phyloP scores from a whole-genome alignment of 2,329 filamentous ascomycete genomes.

The Elsinoe fawcettii region DNA sequence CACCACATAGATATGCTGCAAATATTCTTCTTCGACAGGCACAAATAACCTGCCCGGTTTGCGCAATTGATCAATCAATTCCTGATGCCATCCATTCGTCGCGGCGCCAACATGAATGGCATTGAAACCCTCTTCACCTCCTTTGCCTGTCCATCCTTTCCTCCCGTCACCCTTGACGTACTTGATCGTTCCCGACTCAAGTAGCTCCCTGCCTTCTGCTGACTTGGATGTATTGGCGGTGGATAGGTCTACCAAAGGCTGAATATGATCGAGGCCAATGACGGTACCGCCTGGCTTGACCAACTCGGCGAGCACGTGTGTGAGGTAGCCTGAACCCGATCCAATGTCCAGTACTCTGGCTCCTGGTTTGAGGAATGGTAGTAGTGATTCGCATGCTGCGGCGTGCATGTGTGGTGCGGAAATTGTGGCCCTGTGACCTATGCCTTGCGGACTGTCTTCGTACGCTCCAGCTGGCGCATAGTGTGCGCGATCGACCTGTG shows the following conservation, averaged over 20 bases:
- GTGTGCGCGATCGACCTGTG: slow-evolving; percentile 76
- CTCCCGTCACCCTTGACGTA: slow-evolving; percentile 66
- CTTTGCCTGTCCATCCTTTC: slow-evolving; percentile 39
- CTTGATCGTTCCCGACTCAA: slow-evolving; percentile 56
- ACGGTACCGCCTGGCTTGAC: slow-evolving; percentile 45
- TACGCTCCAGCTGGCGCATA: slow-evolving; percentile 70
- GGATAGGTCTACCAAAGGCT: slow-evolving; percentile 37
- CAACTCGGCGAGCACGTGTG: slow-evolving; percentile 76
- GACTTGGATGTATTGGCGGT: slow-evolving; percentile 38
- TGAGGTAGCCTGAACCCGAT: slow-evolving; percentile 61
- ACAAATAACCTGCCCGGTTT: slow-evolving; percentile 76
- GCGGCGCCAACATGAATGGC: slow-evolving; percentile 93
- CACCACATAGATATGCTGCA: slow-evolving; percentile 65
- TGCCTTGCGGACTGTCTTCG: slow-evolving; percentile 60
- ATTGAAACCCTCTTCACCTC: slow-evolving; percentile 60
- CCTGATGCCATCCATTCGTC: slow-evolving; percentile 62
- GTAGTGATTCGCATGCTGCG: slow-evolving; percentile 54
- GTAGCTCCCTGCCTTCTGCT: slow-evolving; percentile 43
- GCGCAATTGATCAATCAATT: slow-evolving; percentile 68
- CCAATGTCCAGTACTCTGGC: slow-evolving; percentile 44
- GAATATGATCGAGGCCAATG: slow-evolving; percentile 44
- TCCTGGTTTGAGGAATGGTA: slow-evolving; percentile 48
- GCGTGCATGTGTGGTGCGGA: slow-evolving; percentile 69
- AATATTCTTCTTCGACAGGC: slow-evolving; percentile 51
- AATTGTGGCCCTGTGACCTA: slow-evolving; percentile 62